These are phyloP conservation scores for Symbiodinium pilosum DNA, from an alignment of 73 alveolate genomes.

Conservation along the genomic window DNA sequence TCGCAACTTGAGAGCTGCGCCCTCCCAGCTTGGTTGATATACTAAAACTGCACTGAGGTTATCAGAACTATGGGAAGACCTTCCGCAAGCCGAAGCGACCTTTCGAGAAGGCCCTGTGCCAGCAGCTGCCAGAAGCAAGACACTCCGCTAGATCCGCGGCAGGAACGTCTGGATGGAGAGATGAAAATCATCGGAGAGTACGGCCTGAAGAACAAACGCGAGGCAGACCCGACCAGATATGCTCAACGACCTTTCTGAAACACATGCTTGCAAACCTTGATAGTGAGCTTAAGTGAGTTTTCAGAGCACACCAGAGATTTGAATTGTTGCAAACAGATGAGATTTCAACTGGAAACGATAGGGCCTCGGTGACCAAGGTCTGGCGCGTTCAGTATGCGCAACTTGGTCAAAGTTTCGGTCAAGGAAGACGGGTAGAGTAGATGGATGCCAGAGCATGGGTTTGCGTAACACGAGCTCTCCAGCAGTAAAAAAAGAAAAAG, in stretches of 20 bases:
- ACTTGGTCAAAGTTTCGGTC: no score
- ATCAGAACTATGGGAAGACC: slow-evolving; percentile 96
- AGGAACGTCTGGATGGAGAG: slow-evolving; percentile 96
- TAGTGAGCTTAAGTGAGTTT: no score
- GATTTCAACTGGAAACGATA: no score
- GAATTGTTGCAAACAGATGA: no score
- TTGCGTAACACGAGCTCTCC: no score
- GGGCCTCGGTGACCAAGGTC: no score
- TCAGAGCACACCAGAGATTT: no score
- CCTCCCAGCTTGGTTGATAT: not conserved
- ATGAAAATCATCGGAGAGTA: slow-evolving; percentile 98
- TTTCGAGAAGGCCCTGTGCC: slow-evolving; percentile 37
- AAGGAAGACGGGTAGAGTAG: no score
- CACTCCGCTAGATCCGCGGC: not conserved
- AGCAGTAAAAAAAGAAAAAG: no score
- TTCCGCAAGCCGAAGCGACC: slow-evolving; percentile 98
- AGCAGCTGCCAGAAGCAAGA: not conserved
- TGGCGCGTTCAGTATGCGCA: slow-evolving; percentile 97
- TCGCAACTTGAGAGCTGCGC: no score
- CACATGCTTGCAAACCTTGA: no score
- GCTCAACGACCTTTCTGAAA: slow-evolving; percentile 96
- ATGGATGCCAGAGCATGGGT: no score
- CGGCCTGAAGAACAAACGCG: slow-evolving; percentile 99
- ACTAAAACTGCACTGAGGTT: slow-evolving; percentile 18
- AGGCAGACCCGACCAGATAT: slow-evolving; percentile 27